phyloP scores from a whole-genome alignment of 306 rosid species.

The Astragalus glycyphyllos region DNA sequence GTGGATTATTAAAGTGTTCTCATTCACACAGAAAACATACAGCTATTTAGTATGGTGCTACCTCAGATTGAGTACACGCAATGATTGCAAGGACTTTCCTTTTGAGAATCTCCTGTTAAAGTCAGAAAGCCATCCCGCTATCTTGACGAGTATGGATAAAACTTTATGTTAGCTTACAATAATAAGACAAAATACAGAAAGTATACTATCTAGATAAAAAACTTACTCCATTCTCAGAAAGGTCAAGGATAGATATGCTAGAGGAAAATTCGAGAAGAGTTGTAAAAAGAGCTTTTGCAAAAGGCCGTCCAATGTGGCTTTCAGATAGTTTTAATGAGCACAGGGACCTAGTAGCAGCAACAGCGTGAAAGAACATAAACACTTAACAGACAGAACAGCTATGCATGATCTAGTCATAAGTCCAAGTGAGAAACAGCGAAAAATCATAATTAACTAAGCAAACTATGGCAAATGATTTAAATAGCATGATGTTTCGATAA shows the following conservation, averaged over 20 bases:
- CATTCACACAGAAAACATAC: slow-evolving; percentile 34
- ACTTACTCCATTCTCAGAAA: slow-evolving; percentile 84
- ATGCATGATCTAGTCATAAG: background rate
- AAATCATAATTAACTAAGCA: slow-evolving; percentile 19
- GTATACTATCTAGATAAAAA: slow-evolving; percentile 36
- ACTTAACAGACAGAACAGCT: slow-evolving; percentile 36
- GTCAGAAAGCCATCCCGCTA: slow-evolving; percentile 86
- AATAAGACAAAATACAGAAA: slow-evolving; percentile 37
- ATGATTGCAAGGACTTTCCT: slow-evolving; percentile 70
- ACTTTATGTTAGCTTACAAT: slow-evolving; percentile 39
- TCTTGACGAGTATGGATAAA: slow-evolving; percentile 56
- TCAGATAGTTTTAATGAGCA: slow-evolving; percentile 66
- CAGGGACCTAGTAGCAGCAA: slow-evolving; percentile 63
- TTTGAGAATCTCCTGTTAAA: slow-evolving; percentile 52
- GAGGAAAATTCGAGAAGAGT: slow-evolving; percentile 75
- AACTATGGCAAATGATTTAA: slow-evolving; percentile 28
- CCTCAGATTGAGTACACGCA: slow-evolving; percentile 86
- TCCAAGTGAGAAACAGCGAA: slow-evolving; percentile 30
- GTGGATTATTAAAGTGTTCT: slow-evolving; percentile 14
- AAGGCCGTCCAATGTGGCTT: slow-evolving; percentile 61
- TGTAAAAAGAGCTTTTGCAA: slow-evolving; percentile 61
- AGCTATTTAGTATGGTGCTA: slow-evolving; percentile 43
- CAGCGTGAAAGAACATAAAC: slow-evolving; percentile 35
- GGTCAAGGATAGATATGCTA: slow-evolving; percentile 75
- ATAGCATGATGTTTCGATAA: slow-evolving; percentile 1